phyloP scores from a whole-genome alignment of 2,329 filamentous ascomycete genomes.

The Pseudocercospora musae region DNA sequence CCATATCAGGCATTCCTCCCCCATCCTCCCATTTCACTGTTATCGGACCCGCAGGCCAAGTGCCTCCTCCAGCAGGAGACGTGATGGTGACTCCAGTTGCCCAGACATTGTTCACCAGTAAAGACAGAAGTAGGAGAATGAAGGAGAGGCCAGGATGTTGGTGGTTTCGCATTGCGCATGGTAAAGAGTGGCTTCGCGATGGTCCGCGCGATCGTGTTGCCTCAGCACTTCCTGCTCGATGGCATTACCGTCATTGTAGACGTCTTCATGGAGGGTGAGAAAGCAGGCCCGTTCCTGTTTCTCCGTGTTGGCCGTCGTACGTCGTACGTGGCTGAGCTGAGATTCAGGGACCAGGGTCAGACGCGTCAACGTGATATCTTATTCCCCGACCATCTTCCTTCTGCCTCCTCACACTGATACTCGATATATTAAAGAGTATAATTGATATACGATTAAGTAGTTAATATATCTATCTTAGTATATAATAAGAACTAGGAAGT shows the following conservation, averaged over 20 bases:
- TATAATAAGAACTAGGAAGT: no score
- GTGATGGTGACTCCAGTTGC: slow-evolving; percentile 19
- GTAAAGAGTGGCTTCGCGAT: slow-evolving; percentile 6
- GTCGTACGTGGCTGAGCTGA: not conserved
- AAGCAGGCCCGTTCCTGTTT: not conserved
- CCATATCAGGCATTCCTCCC: slow-evolving; percentile 18
- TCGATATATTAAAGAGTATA: no score
- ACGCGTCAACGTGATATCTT: not conserved
- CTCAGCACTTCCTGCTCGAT: not conserved
- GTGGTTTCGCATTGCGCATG: slow-evolving; percentile 10
- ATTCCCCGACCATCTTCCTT: not conserved
- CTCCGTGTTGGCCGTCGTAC: not conserved
- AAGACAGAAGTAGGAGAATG: slow-evolving; percentile 15
- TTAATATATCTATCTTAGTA: no score
- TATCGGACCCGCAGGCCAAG: slow-evolving; percentile 18
- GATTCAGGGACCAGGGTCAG: not conserved
- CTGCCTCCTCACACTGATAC: not conserved
- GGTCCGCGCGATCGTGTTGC: not conserved
- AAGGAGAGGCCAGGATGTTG: slow-evolving; percentile 10
- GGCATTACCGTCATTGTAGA: not conserved
- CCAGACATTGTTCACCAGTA: slow-evolving; percentile 13
- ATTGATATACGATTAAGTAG: no score
- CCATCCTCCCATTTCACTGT: slow-evolving; percentile 23
- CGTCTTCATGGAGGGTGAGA: not conserved
- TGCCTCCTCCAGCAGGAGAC: slow-evolving; percentile 18